Base-by-base conservation (phyloP, 108 stramenopile genomes). In the Craspedostauros australis region DNA sequence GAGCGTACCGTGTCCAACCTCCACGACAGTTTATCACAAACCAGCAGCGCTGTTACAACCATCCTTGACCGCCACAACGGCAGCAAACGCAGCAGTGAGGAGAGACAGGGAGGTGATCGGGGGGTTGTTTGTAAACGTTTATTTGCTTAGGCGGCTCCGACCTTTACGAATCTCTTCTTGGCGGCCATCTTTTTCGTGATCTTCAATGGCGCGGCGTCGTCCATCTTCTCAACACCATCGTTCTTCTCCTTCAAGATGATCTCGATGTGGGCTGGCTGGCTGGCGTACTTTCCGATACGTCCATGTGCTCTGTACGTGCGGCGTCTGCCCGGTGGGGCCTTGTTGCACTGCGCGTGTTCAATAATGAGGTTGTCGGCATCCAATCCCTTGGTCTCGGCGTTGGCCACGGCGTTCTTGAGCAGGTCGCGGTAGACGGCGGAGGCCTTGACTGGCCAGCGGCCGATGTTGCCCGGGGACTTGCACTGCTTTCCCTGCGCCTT, bases 221-320 rank as follows among this genome's bases (percentile, higher is more conserved):
- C 76, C 39, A 63, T 62, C 74, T 90, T 90, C 51, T 89, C 82
- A 30, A 83, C 93, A 31, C 52, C 82, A 27, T 89, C 89, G 18
- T 66, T 52, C 54, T 76, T 73, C 72, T 95, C 91, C 25, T 81
- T 80, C 43, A 96, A 69, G 68, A 96, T 90, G 51, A 99, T 72
- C 84, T 99, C 98, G 76, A 99, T 83, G 86, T 99, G 98, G 6
- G 95, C 94, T 14, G 98, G 98, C 70, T 88, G 88, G 50, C 80
- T 80, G 77, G 96, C 95, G 79, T 98, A 99, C 53, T 96, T 94
- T 66, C 95, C 94, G 73, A 99, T 98, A 64, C 98, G 95, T 34
- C 98, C 98, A 70, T 99, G 98, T 43, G 98, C 98, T 54, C 98
- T 88, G 82, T 95, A 98, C 31, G 98, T 99, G 60, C 98, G 79